Percentiles rank a stretch among this genome's conserved stretches.
phyloP scores from a whole-genome alignment of 306 rosid genomes.

The Erythrophleum fordii region DNA sequence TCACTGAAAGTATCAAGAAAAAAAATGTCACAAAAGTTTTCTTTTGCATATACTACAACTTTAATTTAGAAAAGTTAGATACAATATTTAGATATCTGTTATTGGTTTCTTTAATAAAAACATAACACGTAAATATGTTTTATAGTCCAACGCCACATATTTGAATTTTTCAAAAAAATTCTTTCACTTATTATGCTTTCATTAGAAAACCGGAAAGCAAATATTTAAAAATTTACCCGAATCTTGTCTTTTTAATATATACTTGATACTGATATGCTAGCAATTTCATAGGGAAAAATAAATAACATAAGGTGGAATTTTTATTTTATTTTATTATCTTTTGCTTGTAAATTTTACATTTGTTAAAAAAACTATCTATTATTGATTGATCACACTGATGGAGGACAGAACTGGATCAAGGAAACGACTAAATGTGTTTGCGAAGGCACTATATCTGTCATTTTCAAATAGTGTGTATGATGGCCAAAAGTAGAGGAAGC shows the following conservation, averaged over 20 bases:
- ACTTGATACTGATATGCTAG: not conserved
- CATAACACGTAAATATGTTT: not conserved
- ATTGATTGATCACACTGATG: not conserved
- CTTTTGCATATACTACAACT: conserved; percentile 1
- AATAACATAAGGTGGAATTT: not conserved
- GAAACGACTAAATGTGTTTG: not conserved
- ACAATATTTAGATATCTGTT: not conserved
- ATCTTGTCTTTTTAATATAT: not conserved
- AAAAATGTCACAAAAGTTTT: not conserved
- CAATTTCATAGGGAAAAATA: not conserved
- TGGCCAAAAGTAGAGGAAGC: not conserved
- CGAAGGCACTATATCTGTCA: not conserved
- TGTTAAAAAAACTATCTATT: not conserved
- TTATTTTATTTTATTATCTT: not conserved
- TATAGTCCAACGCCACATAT: not conserved
- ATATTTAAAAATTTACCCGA: too few species aligned
- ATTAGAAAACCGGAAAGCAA: not conserved
- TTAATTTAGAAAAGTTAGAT: not conserved
- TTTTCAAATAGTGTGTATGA: not conserved
- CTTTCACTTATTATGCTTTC: too few species aligned
- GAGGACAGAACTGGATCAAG: not conserved
- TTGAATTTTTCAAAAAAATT: not conserved
- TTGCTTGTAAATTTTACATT: not conserved
- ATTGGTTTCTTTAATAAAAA: not conserved
- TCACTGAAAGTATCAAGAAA: conserved; percentile 52